phyloP scores from a whole-genome alignment of 768 basidiomycete species.

The Lactarius quietus region DNA sequence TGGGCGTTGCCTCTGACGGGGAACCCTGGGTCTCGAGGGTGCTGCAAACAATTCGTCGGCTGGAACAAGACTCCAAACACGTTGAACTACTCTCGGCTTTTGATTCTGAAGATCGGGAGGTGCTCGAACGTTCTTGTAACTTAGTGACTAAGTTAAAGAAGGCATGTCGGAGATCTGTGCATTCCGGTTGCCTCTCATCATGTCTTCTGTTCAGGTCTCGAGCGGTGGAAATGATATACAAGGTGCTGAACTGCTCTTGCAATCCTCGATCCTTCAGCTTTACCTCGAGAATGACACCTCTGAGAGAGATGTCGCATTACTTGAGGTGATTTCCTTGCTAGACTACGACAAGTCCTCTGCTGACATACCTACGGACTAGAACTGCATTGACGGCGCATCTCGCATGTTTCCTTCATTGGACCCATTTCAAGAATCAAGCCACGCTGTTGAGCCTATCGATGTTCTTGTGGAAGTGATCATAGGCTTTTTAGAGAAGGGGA shows the following conservation, averaged over 20 bases:
- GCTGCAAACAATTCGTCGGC: constrained; percentile 47
- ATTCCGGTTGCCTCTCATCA: neutral
- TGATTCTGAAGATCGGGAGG: constrained; percentile 52
- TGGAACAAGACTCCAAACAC: constrained; percentile 72
- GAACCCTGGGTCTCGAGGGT: constrained; percentile 76
- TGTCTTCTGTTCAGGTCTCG: constrained; percentile 33
- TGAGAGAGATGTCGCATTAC: constrained; percentile 45
- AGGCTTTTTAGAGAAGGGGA: constrained; percentile 81
- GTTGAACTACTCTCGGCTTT: constrained; percentile 47
- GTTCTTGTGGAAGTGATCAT: constrained; percentile 87
- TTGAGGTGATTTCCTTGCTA: constrained; percentile 49
- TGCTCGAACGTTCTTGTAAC: constrained; percentile 46
- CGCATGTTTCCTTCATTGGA: constrained; percentile 46
- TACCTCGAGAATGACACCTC: constrained; percentile 64
- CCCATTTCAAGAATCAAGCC: constrained; percentile 34
- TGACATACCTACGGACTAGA: constrained; percentile 38
- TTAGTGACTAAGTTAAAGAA: constrained; percentile 41
- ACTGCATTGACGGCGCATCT: constrained; percentile 54
- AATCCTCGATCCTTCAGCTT: constrained; percentile 65
- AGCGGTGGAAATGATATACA: constrained; percentile 48
- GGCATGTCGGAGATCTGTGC: constrained; percentile 33
- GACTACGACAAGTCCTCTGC: neutral
- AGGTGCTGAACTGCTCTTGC: constrained; percentile 69
- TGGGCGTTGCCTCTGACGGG: constrained; percentile 65
- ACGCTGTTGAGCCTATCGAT: constrained; percentile 65